These are phyloP conservation scores for Candida sojae DNA, from an alignment of 1,139 yeast species.

Conservation along the genomic window DNA sequence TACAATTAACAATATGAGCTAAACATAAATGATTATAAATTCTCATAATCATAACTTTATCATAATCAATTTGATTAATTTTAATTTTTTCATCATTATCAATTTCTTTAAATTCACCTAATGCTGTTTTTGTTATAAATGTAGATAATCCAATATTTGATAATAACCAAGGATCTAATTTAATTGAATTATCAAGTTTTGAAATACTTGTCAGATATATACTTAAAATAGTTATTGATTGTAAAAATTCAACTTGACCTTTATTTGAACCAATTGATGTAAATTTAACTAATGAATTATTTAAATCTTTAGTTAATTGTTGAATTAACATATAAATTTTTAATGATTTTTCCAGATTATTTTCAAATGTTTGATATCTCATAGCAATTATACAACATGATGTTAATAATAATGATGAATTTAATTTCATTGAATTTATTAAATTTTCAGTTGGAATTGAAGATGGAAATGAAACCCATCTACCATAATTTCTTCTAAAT, in stretches of 20 bases:
- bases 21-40: conserved; percentile 75
- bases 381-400: conserved; percentile 65
- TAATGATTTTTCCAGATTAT: conserved; percentile 16
- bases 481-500: conserved; percentile 68
- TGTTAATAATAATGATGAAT: conserved; percentile 65
- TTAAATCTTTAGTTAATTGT: conserved; percentile 45
- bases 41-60: conserved; percentile 53
- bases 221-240: conserved; percentile 62
- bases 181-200: conserved; percentile 34
- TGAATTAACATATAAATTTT: conserved; percentile 27
- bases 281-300: conserved; percentile 32
- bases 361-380: conserved; percentile 31
- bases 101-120: conserved; percentile 29
- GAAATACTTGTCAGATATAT: conserved; percentile 63
- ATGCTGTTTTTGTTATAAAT: conserved; percentile 48
- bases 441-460: conserved; percentile 50
- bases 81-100: conserved; percentile 27
- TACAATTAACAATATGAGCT: conserved; percentile 68
- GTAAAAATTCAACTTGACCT: conserved; percentile 61
- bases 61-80: conserved; percentile 44
- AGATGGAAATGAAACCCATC: conserved; percentile 78
- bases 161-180: conserved; percentile 62
- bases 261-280: conserved; percentile 21
- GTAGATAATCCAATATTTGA: conserved; percentile 61
- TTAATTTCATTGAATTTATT: conserved; percentile 50